A percentile compares a stretch with the other conserved stretches of the same genome.
Conservation (phyloP, 805 yeast species). For the Pichia gijzeniarum region DNA sequence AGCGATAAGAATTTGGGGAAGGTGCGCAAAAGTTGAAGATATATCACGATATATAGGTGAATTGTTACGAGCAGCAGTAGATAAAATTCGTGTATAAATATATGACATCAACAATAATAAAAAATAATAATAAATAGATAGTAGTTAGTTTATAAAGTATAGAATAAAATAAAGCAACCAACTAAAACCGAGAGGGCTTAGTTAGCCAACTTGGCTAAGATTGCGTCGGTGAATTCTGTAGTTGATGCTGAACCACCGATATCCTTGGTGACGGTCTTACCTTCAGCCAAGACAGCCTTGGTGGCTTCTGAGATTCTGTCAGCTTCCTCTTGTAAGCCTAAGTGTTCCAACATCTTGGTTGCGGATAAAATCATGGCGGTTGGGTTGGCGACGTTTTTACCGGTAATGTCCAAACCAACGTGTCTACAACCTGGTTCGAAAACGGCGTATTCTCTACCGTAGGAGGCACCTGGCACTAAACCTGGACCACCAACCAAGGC, state of each 20-base stretch:
- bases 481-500: conserved; percentile 98
- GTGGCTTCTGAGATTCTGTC: conserved; percentile 86
- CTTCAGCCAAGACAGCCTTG: conserved; percentile 83
- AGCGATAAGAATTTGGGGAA: too few species aligned
- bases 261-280: conserved; percentile 78
- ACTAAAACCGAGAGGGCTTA: too few species aligned
- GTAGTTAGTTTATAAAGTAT: background rate
- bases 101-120: too few species aligned
- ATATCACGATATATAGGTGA: too few species aligned
- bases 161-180: too few species aligned
- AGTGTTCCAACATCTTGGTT: conserved; percentile 87
- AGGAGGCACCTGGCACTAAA: conserved; percentile 96
- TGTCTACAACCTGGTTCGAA: conserved; percentile 99
- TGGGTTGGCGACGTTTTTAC: conserved; percentile 94
- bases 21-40: too few species aligned
- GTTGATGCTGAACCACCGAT: conserved; percentile 88
- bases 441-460: conserved; percentile 95
- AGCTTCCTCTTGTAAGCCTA: conserved; percentile 81
- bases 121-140: background rate
- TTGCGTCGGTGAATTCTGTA: conserved; percentile 90
- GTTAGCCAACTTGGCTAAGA: conserved; percentile 58
- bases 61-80: too few species aligned
- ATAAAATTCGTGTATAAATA: too few species aligned
- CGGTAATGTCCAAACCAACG: conserved; percentile 95
- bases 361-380: conserved; percentile 94